Conservation (phyloP, 2,329 filamentous ascomycete species). For the Calonectria fujianensis region DNA sequence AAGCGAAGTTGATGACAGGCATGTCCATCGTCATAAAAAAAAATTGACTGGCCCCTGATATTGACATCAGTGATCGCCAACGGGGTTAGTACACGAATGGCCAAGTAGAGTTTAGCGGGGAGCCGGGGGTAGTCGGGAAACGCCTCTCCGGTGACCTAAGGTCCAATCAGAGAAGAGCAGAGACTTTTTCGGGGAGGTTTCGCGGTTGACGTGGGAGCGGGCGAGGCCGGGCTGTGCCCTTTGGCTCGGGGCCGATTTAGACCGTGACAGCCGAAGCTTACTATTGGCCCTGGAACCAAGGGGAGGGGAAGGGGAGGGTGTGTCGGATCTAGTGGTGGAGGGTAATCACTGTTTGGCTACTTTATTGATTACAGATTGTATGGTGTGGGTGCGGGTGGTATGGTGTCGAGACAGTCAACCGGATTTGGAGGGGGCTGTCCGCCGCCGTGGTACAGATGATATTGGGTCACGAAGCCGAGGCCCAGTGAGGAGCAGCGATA, state of each 20-base stretch:
- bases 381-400: constrained; percentile 10
- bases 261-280: constrained; percentile 45
- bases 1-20: constrained; percentile 45
- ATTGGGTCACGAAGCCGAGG: constrained; percentile 17
- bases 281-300: constrained; percentile 46
- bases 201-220: constrained; percentile 39
- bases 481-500: constrained; percentile 27
- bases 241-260: constrained; percentile 53
- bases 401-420: constrained; percentile 26
- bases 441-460: constrained; percentile 32
- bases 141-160: constrained; percentile 48
- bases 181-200: constrained; percentile 35
- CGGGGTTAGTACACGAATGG: constrained; percentile 49
- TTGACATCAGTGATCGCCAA: constrained; percentile 55
- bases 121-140: constrained; percentile 36
- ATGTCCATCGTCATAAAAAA: constrained; percentile 46
- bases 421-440: constrained; percentile 28
- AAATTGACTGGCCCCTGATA: constrained; percentile 25
- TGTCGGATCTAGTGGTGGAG: constrained; percentile 3
- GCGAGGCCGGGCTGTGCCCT: constrained; percentile 52
- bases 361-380: constrained; percentile 10
- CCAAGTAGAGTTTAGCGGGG: constrained; percentile 46
- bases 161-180: constrained; percentile 45
- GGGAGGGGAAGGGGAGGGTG: background rate
- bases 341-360: constrained; percentile 14